These are phyloP conservation scores for Cyclotella choctawhatcheeana DNA, from an alignment of 108 stramenopile genomes.

Conservation along the genomic window DNA sequence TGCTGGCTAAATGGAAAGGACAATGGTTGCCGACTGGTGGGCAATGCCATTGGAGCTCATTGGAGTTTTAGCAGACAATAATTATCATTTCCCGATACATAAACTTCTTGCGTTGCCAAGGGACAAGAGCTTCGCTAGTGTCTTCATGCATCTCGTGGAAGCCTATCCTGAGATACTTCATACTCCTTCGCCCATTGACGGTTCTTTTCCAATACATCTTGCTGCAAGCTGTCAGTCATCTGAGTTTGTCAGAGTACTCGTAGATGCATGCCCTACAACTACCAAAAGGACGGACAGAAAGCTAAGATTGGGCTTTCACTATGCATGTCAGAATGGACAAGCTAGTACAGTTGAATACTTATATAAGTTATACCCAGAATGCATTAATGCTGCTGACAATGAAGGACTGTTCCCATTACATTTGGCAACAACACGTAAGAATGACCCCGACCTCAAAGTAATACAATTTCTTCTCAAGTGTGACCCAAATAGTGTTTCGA, in stretches of 20 bases:
- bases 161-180: background rate
- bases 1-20: too few relatives aligned
- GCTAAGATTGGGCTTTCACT: background rate
- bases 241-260: background rate
- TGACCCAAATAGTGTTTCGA: background rate
- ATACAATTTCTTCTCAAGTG: background rate
- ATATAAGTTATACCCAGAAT: background rate
- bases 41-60: too few relatives aligned
- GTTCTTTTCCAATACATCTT: background rate
- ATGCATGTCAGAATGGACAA: background rate
- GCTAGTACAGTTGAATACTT: background rate
- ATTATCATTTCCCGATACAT: slow-evolving; percentile 1
- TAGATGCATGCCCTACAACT: background rate
- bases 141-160: slow-evolving; percentile 1
- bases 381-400: background rate
- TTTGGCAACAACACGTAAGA: background rate
- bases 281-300: background rate
- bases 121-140: background rate
- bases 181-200: background rate
- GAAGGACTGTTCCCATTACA: background rate
- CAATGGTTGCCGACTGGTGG: too few relatives aligned
- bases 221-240: background rate
- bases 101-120: background rate
- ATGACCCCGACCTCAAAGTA: background rate
- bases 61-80: too few relatives aligned